Conservation (phyloP, 2,329 filamentous ascomycete genomes). For the Penicillium glabrum region DNA sequence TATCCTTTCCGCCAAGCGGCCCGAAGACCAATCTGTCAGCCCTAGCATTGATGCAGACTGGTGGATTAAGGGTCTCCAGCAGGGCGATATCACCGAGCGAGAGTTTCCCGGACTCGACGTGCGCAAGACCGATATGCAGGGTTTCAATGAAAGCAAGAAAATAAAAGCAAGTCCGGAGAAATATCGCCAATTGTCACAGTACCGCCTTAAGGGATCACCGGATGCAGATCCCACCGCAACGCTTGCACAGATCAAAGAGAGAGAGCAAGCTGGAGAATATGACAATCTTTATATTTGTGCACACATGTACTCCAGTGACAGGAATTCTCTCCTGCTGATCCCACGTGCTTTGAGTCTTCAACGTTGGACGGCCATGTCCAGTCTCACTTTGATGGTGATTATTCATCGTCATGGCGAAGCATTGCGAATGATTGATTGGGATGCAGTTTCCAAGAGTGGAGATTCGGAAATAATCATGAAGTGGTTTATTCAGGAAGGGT, state of each 20-base stretch:
- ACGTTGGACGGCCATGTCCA: conserved; percentile 45
- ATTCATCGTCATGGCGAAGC: conserved; percentile 46
- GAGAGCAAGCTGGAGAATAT: conserved; percentile 33
- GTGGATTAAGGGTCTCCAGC: conserved; percentile 32
- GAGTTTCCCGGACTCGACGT: conserved; percentile 47
- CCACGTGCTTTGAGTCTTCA: conserved; percentile 50
- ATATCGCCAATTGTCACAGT: conserved; percentile 48
- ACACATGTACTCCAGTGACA: conserved; percentile 58
- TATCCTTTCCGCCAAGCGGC: conserved; percentile 29
- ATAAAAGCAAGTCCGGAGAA: conserved; percentile 29
- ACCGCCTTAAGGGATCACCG: conserved; percentile 46
- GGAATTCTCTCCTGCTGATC: conserved; percentile 55
- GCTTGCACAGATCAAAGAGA: conserved; percentile 19
- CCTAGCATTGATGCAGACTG: conserved; percentile 39
- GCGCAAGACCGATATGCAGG: conserved; percentile 54
- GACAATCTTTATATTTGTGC: conserved; percentile 59
- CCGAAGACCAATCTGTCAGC: conserved; percentile 34
- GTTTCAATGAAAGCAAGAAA: conserved; percentile 42
- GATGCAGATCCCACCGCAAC: conserved; percentile 23
- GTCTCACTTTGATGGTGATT: conserved; percentile 50
- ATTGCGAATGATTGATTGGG: conserved; percentile 44
- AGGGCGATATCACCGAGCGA: conserved; percentile 27
- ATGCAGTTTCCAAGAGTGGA: conserved; percentile 3
- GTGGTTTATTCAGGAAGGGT: conserved; percentile 54
- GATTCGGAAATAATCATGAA: conserved; percentile 28